Evolutionary conservation across 2,329 filamentous ascomycete genomes (phyloP).

Genomic region (Dothidotthia symphoricarpi): DNA sequence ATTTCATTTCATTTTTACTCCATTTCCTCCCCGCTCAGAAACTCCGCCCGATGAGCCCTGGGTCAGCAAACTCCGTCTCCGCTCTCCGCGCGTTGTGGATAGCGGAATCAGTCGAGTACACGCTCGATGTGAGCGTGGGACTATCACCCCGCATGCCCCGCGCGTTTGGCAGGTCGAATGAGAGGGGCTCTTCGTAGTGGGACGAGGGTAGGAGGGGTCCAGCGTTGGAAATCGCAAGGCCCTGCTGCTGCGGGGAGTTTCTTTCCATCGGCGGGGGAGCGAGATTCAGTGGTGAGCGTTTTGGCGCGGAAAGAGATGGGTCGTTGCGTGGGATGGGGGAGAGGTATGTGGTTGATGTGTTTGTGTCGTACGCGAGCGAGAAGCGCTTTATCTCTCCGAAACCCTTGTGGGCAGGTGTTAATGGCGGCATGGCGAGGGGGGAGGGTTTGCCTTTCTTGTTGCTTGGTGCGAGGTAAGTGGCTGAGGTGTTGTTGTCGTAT

Average conservation of each 20-base stretch:
- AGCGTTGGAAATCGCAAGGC: slow-evolving; percentile 18
- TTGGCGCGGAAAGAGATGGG: no score
- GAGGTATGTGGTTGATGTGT: slow-evolving; percentile 2
- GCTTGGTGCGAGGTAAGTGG: neutral
- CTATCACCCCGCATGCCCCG: no score
- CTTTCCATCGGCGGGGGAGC: slow-evolving; percentile 10
- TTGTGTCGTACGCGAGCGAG: slow-evolving; percentile 1
- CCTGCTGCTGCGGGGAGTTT: slow-evolving; percentile 17
- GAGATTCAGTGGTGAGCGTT: neutral
- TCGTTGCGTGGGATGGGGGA: neutral
- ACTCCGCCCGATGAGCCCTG: slow-evolving; percentile 14
- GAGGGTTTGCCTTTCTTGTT: neutral
- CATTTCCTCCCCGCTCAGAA: no score
- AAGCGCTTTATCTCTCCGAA: slow-evolving; percentile 33
- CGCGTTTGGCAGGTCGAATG: neutral
- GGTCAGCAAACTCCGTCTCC: slow-evolving; percentile 24
- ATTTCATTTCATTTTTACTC: no score
- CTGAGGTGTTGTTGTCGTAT: slow-evolving; percentile 1
- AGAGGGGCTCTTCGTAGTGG: neutral
- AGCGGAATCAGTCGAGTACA: slow-evolving; percentile 4
- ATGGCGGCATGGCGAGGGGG: slow-evolving; percentile 1
- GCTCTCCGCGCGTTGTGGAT: slow-evolving; percentile 19
- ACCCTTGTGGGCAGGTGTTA: slow-evolving; percentile 18
- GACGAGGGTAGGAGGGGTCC: slow-evolving; percentile 1
- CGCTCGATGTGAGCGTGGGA: no score